phyloP scores from a whole-genome alignment of 106 monocot species.

The Cymbidium sinense region DNA sequence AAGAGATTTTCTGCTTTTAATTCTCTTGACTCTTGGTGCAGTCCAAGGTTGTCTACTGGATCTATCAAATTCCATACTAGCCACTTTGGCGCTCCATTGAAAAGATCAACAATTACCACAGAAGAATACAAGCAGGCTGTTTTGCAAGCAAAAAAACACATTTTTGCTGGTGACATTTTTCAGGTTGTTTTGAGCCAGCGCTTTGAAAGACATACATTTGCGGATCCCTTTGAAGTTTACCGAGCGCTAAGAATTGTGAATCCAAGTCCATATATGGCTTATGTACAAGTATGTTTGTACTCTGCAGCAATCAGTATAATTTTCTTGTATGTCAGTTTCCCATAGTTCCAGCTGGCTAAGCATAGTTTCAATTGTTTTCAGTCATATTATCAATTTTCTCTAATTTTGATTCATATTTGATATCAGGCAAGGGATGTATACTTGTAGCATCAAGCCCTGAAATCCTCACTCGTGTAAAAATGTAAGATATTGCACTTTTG shows the following conservation, averaged over 20 bases:
- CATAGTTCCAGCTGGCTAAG: neutral
- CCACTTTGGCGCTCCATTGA: conserved; percentile 49
- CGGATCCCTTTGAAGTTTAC: conserved; percentile 95
- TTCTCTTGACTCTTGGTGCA: conserved; percentile 1
- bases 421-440: conserved; percentile 88
- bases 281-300: conserved; percentile 55
- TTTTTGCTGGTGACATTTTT: conserved; percentile 88
- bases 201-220: conserved; percentile 88
- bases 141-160: conserved; percentile 83
- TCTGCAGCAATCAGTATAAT: neutral
- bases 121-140: conserved; percentile 78
- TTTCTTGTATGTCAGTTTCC: neutral
- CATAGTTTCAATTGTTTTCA: neutral
- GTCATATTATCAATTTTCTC: neutral
- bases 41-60: conserved; percentile 55
- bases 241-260: conserved; percentile 86
- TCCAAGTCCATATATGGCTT: conserved; percentile 92
- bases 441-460: conserved; percentile 94
- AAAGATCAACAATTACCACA: conserved; percentile 63
- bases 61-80: conserved; percentile 51
- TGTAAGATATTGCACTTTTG: conserved; percentile 19
- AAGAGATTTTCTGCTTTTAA: neutral
- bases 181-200: conserved; percentile 95
- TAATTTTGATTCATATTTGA: conserved; percentile 2
- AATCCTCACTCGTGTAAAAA: conserved; percentile 78